These are phyloP conservation scores for Crithidia thermophila DNA, from an alignment of 208 protist genomes.

Conservation along the genomic window DNA sequence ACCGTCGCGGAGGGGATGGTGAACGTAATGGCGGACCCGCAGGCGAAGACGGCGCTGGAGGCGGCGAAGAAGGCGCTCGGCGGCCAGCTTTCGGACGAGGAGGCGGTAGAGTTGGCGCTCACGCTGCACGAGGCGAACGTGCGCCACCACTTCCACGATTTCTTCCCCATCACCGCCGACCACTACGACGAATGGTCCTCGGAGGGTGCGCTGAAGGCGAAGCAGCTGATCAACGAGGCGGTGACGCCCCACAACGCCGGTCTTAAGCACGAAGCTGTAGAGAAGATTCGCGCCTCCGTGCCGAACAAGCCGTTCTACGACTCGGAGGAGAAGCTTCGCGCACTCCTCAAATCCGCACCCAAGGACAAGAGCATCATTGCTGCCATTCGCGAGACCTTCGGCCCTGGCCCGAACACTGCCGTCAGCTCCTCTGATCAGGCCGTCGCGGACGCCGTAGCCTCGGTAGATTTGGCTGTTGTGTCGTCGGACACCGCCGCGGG, in stretches of 20 bases:
- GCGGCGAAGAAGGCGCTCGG: constrained; percentile 66
- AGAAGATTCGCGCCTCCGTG: constrained; percentile 49
- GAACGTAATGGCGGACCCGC: constrained; percentile 45
- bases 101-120: constrained; percentile 71
- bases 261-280: constrained; percentile 49
- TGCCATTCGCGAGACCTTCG: constrained; percentile 62
- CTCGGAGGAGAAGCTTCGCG: constrained; percentile 64
- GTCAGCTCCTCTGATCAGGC: constrained; percentile 68
- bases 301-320: constrained; percentile 69
- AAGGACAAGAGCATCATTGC: constrained; percentile 61
- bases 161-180: constrained; percentile 50
- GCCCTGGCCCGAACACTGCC: constrained; percentile 50
- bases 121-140: constrained; percentile 66
- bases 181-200: constrained; percentile 77
- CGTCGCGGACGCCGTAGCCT: constrained; percentile 54
- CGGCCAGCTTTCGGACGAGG: constrained; percentile 63
- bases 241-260: constrained; percentile 36
- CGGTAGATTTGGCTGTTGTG: constrained; percentile 35
- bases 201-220: constrained; percentile 31
- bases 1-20: constrained; percentile 58
- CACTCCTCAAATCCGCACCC: constrained; percentile 54
- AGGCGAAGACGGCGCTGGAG: constrained; percentile 25
- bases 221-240: constrained; percentile 49
- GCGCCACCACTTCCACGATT: constrained; percentile 84
- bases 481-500: constrained; percentile 68